Conservation (phyloP, 768 basidiomycete species). For the Hypsizygus marmoreus region DNA sequence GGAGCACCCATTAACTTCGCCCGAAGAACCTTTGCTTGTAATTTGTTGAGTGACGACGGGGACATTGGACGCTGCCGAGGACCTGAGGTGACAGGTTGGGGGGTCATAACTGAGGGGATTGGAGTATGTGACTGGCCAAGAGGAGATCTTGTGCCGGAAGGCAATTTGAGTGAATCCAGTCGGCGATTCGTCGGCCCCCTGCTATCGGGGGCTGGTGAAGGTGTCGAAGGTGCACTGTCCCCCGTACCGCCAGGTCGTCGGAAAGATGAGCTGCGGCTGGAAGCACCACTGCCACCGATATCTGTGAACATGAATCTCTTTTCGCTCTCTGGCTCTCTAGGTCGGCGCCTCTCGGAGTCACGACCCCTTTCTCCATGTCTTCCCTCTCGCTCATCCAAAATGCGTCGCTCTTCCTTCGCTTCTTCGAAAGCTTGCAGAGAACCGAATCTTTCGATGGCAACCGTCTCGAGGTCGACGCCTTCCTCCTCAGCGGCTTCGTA, state of each 20-base stretch:
- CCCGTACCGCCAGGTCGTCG: slow-evolving; percentile 72
- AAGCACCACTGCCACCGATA: slow-evolving; percentile 57
- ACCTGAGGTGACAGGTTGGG: slow-evolving; percentile 40
- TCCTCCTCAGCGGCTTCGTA: slow-evolving; percentile 93
- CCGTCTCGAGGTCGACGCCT: slow-evolving; percentile 65
- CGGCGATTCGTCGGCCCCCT: slow-evolving; percentile 48
- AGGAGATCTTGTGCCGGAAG: slow-evolving; percentile 61
- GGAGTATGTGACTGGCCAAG: slow-evolving; percentile 73
- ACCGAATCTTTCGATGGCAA: slow-evolving; percentile 89
- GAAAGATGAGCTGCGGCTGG: slow-evolving; percentile 87
- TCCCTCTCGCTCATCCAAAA: slow-evolving; percentile 82
- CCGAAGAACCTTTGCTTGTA: slow-evolving; percentile 91
- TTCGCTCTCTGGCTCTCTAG: slow-evolving; percentile 42
- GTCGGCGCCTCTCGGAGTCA: slow-evolving; percentile 27
- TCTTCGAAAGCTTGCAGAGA: slow-evolving; percentile 85
- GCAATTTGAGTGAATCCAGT: slow-evolving; percentile 62
- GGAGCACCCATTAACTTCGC: slow-evolving; percentile 86
- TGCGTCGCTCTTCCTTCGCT: slow-evolving; percentile 81
- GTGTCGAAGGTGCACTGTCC: slow-evolving; percentile 59
- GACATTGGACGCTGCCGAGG: slow-evolving; percentile 54
- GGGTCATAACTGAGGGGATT: slow-evolving; percentile 90
- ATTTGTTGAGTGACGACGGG: slow-evolving; percentile 81
- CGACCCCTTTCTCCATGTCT: slow-evolving; percentile 43
- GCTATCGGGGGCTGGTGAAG: slow-evolving; percentile 48
- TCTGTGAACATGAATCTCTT: slow-evolving; percentile 73